Conservation (phyloP, 768 basidiomycete species). For the Dioszegia hungarica region DNA sequence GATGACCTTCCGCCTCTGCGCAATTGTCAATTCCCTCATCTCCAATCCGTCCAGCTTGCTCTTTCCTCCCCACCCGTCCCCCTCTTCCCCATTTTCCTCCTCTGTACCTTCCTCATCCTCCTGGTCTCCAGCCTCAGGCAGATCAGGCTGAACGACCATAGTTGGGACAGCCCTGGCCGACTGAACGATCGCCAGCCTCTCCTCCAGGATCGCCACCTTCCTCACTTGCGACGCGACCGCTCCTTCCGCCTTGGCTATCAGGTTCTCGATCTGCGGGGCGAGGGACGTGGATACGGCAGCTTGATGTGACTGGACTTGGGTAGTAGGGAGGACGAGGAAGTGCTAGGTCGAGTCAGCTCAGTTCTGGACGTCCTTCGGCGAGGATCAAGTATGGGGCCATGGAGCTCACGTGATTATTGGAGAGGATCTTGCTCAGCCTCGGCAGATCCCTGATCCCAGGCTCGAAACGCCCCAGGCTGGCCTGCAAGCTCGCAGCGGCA, state of each 20-base stretch:
- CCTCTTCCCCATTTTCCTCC: conserved; percentile 1
- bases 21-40: conserved; percentile 26
- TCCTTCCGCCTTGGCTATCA: conserved; percentile 36
- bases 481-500: conserved; percentile 17
- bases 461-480: conserved; percentile 17
- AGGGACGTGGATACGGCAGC: conserved; percentile 33
- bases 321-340: conserved; percentile 43
- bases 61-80: background rate
- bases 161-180: conserved; percentile 15
- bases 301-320: conserved; percentile 41
- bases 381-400: no score
- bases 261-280: conserved; percentile 43
- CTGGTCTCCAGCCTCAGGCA: background rate
- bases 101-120: conserved; percentile 1
- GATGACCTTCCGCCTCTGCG: conserved; percentile 38
- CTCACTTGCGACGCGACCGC: conserved; percentile 18
- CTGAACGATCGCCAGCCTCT: conserved; percentile 29
- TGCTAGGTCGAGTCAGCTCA: conserved; percentile 34
- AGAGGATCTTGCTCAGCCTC: conserved; percentile 39
- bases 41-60: conserved; percentile 25
- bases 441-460: conserved; percentile 40
- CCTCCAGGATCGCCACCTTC: conserved; percentile 32
- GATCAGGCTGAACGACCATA: background rate
- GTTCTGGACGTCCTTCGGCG: no score
- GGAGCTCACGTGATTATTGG: conserved; percentile 41